Conservation (phyloP, 345 rosid species). For the Barbarea vulgaris region DNA sequence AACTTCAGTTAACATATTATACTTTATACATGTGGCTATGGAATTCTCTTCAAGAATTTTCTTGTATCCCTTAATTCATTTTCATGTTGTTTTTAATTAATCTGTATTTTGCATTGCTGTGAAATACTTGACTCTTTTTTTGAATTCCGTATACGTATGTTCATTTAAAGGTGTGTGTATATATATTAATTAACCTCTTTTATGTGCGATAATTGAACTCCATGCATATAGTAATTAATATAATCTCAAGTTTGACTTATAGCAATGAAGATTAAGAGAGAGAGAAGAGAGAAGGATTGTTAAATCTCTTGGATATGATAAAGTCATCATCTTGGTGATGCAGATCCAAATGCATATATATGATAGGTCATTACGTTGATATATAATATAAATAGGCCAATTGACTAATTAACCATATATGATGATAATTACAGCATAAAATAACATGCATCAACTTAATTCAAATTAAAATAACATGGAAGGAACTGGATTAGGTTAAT, state of each 20-base stretch:
- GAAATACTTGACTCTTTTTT: slow-evolving; percentile 1
- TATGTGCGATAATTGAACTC: slow-evolving; percentile 26
- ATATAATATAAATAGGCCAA: slow-evolving; percentile 32
- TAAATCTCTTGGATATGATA: slow-evolving; percentile 39
- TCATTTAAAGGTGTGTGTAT: not conserved
- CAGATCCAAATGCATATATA: slow-evolving; percentile 41
- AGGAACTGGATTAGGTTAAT: slow-evolving; percentile 26
- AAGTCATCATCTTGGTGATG: slow-evolving; percentile 42
- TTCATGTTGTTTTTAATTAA: slow-evolving; percentile 5
- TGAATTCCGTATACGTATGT: not conserved
- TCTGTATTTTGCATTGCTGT: not conserved
- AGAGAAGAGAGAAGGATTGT: slow-evolving; percentile 28
- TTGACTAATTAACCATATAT: slow-evolving; percentile 32
- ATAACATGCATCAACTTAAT: slow-evolving; percentile 31
- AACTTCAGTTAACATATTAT: slow-evolving; percentile 21
- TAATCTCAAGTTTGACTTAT: slow-evolving; percentile 35
- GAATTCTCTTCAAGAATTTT: slow-evolving; percentile 2
- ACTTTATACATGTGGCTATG: not conserved
- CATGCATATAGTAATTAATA: slow-evolving; percentile 12
- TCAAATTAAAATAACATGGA: not conserved
- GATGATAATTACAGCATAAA: slow-evolving; percentile 34
- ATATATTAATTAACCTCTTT: not conserved
- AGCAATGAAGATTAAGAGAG: slow-evolving; percentile 42
- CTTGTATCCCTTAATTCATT: slow-evolving; percentile 8
- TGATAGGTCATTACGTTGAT: slow-evolving; percentile 32